Conservation (phyloP, 306 rosid species). For the Biancaea sappan region DNA sequence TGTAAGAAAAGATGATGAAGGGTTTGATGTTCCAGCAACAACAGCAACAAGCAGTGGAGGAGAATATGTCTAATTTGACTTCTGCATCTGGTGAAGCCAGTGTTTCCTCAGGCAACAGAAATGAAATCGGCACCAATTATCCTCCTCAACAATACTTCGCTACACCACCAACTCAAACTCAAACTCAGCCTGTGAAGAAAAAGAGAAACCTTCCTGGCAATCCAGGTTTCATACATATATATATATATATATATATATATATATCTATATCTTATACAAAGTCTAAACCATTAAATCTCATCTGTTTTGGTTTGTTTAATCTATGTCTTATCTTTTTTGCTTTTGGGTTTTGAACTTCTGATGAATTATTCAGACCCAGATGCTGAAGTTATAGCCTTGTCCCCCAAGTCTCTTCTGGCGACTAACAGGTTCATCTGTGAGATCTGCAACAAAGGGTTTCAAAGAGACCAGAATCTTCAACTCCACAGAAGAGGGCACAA, state of each 20-base stretch:
- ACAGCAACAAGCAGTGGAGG: constrained; percentile 63
- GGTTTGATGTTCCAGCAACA: constrained; percentile 61
- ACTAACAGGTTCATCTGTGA: constrained; percentile 92
- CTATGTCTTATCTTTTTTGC: not conserved
- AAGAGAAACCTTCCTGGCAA: constrained; percentile 99
- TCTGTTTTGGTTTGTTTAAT: not conserved
- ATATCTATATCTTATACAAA: not conserved
- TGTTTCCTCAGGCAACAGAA: constrained; percentile 79
- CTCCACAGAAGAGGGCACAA: constrained; percentile 97
- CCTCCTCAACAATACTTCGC: constrained; percentile 50
- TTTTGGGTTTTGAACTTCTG: not conserved
- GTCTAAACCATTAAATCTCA: not conserved
- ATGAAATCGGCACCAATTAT: constrained; percentile 55
- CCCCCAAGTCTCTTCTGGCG: constrained; percentile 87
- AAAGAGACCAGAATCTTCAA: constrained; percentile 95
- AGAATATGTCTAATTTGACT: constrained; percentile 89
- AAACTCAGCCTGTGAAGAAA: constrained; percentile 59
- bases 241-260: no score
- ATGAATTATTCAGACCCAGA: constrained; percentile 80
- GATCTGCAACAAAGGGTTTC: constrained; percentile 96
- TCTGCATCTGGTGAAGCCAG: constrained; percentile 94
- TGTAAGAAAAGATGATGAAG: constrained; percentile 49
- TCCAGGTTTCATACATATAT: constrained; percentile 67
- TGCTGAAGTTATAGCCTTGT: constrained; percentile 87
- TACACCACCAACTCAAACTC: constrained; percentile 51